Conservation (phyloP, 768 basidiomycete species). For the Tylopilus plumbeoviolaceoides region DNA sequence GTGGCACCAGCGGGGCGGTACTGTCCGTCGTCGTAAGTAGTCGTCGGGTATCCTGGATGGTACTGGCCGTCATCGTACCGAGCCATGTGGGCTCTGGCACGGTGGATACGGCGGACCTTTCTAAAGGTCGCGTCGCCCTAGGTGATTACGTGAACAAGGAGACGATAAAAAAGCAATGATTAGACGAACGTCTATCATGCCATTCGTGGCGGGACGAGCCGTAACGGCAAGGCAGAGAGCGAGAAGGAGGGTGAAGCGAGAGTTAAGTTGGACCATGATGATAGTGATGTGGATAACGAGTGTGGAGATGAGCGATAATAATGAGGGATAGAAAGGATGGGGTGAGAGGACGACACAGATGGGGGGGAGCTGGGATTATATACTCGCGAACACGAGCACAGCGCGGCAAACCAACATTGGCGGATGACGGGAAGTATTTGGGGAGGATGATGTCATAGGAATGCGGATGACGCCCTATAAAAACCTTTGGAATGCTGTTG, state of each 20-base stretch:
- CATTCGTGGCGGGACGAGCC: constrained; percentile 10
- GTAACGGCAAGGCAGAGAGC: constrained; percentile 25
- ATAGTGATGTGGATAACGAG: constrained; percentile 27
- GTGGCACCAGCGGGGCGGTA: neutral
- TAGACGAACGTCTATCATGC: constrained; percentile 10
- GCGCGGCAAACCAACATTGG: constrained; percentile 4
- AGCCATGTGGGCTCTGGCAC: constrained; percentile 3
- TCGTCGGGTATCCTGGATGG: constrained; percentile 20
- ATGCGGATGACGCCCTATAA: neutral
- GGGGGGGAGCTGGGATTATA: constrained; percentile 16
- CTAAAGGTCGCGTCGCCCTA: constrained; percentile 7
- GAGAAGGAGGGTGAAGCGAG: constrained; percentile 29
- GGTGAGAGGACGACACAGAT: neutral
- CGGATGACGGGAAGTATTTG: constrained; percentile 18
- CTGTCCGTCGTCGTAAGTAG: constrained; percentile 1
- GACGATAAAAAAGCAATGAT: neutral
- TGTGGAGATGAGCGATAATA: constrained; percentile 18
- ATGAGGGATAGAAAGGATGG: constrained; percentile 8
- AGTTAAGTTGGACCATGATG: constrained; percentile 27
- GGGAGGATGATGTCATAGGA: constrained; percentile 14
- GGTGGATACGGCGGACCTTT: constrained; percentile 16
- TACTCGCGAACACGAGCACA: constrained; percentile 6
- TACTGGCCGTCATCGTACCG: constrained; percentile 21
- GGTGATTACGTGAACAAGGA: constrained; percentile 2
- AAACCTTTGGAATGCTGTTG: constrained; percentile 2